A percentile compares a stretch with the other conserved stretches of the same genome.
These are phyloP conservation scores for Drosera spatulata DNA, from an alignment of 179 eudicot species.

Conservation along the genomic window DNA sequence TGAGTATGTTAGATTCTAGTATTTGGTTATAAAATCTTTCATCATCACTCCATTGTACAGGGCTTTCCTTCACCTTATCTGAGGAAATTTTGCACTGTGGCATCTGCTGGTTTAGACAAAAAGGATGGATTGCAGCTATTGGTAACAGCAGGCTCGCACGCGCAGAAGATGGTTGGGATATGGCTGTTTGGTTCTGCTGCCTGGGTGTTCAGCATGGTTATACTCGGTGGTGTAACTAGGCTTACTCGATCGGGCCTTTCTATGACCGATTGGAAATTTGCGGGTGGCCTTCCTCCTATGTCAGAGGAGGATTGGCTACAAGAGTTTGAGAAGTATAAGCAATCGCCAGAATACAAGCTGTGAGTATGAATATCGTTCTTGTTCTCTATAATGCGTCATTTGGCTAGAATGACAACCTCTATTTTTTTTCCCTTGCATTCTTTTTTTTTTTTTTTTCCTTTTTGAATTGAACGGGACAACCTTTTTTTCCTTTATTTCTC, in stretches of 20 bases:
- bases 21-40: too few relatives aligned
- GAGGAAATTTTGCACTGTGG: slow-evolving; percentile 49
- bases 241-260: slow-evolving; percentile 92
- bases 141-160: slow-evolving; percentile 83
- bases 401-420: neutral
- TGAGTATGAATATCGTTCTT: slow-evolving; percentile 22
- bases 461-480: too few relatives aligned
- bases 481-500: too few relatives aligned
- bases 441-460: too few relatives aligned
- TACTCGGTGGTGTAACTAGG: slow-evolving; percentile 90
- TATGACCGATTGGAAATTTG: slow-evolving; percentile 98
- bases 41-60: slow-evolving; percentile 13
- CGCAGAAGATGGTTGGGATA: slow-evolving; percentile 76
- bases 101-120: slow-evolving; percentile 28
- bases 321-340: slow-evolving; percentile 92
- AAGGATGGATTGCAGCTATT: slow-evolving; percentile 55
- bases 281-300: slow-evolving; percentile 81
- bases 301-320: slow-evolving; percentile 66
- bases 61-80: slow-evolving; percentile 22
- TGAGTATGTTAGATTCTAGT: too few relatives aligned
- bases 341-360: slow-evolving; percentile 89
- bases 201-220: slow-evolving; percentile 96
- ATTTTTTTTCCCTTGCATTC: neutral
- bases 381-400: neutral
- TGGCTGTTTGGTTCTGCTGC: slow-evolving; percentile 97